Base-by-base conservation (phyloP, 2,329 filamentous ascomycete species). In the Tolypocladium sp. region DNA sequence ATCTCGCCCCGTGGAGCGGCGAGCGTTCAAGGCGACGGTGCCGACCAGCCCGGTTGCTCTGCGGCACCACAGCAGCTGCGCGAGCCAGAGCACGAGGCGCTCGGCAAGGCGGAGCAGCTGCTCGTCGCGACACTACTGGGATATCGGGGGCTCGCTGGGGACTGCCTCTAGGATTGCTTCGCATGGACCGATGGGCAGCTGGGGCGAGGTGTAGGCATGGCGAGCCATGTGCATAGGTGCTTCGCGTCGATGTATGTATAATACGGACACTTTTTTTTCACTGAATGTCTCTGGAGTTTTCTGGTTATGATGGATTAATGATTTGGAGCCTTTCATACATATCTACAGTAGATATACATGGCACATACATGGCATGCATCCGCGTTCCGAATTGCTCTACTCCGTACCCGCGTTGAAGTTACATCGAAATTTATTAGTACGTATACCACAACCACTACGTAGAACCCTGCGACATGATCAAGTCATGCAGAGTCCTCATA, bases 111-210 rank as follows among this genome's bases (percentile, higher is more conserved):
- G 82, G 57, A 90, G 85, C 66, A 87, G 84, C 63, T 82, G 85
- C 40, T 92, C 89, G 52, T 90, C 87, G 53, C 79, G 91, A 57
- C 91, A 96, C 70, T 97, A 95, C 72, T 97, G 92, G 92, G 92
- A 96, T 71, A 84, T 96, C 64, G 91, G 91, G 33, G 89, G 86
- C 7, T 92, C 86, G 66, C 82, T 91, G 30, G 90, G 89, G 2
- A 92, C 89, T 58, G 88, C 88, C 4, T 90, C 87, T 63, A 79
- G 87, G 62, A 84, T 90, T 70, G 85, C 83, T 2, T 81, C 83
- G 55, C 83, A 82, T 44, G 87, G 86, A 1, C 83, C 82, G 10
- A 84, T 89, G 79, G 90, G 90, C 20, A 87, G 83, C 65, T 94
- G 90, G 90, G 90, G 89, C 12, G 90, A 93, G 74, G 83, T 89